phyloP scores from a whole-genome alignment of 2,329 filamentous ascomycete genomes.

The Paecilomyces formosus region DNA sequence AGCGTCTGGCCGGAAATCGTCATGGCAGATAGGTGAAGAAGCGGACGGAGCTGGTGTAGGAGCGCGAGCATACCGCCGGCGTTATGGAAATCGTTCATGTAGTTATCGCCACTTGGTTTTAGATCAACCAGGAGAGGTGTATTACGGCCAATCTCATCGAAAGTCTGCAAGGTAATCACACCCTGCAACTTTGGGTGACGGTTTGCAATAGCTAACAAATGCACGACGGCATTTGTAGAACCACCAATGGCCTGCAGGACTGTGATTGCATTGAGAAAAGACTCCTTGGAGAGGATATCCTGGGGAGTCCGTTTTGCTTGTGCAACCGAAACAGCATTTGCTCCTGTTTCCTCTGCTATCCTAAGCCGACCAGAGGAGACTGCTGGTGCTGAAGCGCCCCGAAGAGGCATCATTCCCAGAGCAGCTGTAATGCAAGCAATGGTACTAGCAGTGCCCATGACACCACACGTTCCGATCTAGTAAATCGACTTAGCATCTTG shows the following conservation, averaged over 20 bases:
- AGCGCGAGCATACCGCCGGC: slow-evolving; percentile 45
- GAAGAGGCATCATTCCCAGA: slow-evolving; percentile 46
- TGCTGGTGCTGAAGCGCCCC: slow-evolving; percentile 47
- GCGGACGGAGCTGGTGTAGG: slow-evolving; percentile 38
- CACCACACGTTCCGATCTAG: slow-evolving; percentile 46
- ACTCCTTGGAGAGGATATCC: slow-evolving; percentile 38
- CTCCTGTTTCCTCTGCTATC: slow-evolving; percentile 49
- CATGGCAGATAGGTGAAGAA: slow-evolving; percentile 39
- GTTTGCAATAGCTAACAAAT: slow-evolving; percentile 48
- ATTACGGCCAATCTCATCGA: slow-evolving; percentile 42
- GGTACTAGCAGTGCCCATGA: slow-evolving; percentile 52
- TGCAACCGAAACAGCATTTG: slow-evolving; percentile 40
- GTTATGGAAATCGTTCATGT: slow-evolving; percentile 50
- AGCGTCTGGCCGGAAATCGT: slow-evolving; percentile 43
- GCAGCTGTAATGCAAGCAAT: slow-evolving; percentile 50
- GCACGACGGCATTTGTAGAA: slow-evolving; percentile 49
- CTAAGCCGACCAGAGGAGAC: slow-evolving; percentile 45
- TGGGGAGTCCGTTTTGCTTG: slow-evolving; percentile 35
- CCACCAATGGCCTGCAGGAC: slow-evolving; percentile 50
- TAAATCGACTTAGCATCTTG: background rate
- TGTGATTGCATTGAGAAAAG: slow-evolving; percentile 47
- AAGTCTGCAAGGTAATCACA: slow-evolving; percentile 37
- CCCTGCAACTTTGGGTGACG: slow-evolving; percentile 42
- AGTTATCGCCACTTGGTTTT: slow-evolving; percentile 48
- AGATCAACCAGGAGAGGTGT: slow-evolving; percentile 44